Evolutionary conservation across 345 rosid genomes (phyloP).

Genomic region (Isatis tinctoria): DNA sequence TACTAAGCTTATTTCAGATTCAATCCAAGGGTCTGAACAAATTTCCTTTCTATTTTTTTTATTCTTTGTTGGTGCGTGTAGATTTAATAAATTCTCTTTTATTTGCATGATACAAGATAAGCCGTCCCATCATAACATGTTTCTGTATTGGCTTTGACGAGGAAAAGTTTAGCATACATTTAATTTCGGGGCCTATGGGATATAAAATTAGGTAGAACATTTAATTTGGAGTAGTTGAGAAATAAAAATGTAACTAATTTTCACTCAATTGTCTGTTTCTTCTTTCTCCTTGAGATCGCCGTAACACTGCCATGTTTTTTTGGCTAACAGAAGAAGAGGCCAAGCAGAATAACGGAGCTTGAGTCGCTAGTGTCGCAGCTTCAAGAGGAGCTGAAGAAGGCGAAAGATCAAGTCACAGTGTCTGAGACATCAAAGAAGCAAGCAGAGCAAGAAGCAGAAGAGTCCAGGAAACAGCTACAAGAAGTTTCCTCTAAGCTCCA

Average conservation of each 20-base stretch:
- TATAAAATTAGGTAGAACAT: conserved; percentile 32
- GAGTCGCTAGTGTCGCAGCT: conserved; percentile 67
- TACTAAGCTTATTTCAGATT: conserved; percentile 14
- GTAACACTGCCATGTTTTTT: conserved; percentile 6
- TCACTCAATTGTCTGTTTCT: conserved; percentile 5
- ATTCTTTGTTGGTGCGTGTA: background rate
- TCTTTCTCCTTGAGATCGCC: background rate
- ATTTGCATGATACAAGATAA: conserved; percentile 30
- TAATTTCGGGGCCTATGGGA: background rate
- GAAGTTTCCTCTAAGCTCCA: conserved; percentile 57
- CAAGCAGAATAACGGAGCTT: conserved; percentile 74
- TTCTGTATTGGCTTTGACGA: conserved; percentile 12
- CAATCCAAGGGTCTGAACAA: conserved; percentile 6
- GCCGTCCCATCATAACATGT: conserved; percentile 16
- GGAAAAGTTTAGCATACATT: conserved; percentile 19
- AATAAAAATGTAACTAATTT: conserved; percentile 6
- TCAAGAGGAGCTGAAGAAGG: conserved; percentile 82
- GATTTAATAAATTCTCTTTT: conserved; percentile 10
- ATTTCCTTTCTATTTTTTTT: background rate
- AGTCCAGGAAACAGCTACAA: conserved; percentile 54
- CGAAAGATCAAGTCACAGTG: conserved; percentile 58
- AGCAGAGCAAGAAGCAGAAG: conserved; percentile 76
- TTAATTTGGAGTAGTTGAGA: conserved; percentile 33
- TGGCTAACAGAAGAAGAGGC: conserved; percentile 77
- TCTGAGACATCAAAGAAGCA: conserved; percentile 72